Evolutionary conservation across 2,329 filamentous ascomycete species (phyloP).

Genomic region (Myriangium duriaei): DNA sequence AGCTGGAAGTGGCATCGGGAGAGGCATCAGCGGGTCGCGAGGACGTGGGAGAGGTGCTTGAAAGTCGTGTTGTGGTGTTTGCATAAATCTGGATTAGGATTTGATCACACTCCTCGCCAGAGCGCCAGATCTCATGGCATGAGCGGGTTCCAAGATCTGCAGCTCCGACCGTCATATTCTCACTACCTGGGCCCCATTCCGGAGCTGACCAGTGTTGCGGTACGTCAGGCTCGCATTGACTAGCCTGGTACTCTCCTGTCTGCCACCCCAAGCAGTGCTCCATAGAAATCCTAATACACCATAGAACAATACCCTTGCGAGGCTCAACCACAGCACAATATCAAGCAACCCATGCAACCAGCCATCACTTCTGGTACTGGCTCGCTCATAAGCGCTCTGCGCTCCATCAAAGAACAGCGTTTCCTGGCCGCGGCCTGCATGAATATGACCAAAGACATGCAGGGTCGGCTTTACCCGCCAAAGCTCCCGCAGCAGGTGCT

Average conservation of each 20-base stretch:
- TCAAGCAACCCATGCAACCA: conserved; percentile 27
- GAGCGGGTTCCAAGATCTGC: neutral
- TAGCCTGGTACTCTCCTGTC: conserved; percentile 32
- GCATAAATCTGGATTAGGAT: no score
- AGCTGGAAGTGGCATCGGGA: conserved; percentile 32
- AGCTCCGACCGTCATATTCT: conserved; percentile 15
- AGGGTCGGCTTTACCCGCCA: conserved; percentile 62
- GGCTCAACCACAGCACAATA: conserved; percentile 37
- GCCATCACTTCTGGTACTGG: conserved; percentile 34
- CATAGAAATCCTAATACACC: conserved; percentile 46
- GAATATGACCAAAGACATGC: conserved; percentile 78
- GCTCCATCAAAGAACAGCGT: conserved; percentile 61
- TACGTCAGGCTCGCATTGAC: conserved; percentile 49
- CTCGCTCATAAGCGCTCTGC: conserved; percentile 58
- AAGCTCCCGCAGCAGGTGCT: conserved; percentile 51
- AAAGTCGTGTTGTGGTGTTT: neutral
- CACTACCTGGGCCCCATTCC: conserved; percentile 32
- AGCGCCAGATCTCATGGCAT: neutral
- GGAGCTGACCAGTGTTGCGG: conserved; percentile 35
- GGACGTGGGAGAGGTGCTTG: conserved; percentile 20
- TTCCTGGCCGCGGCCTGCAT: conserved; percentile 60
- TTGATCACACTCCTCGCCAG: no score
- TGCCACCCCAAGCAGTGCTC: conserved; percentile 46
- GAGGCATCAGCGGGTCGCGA: conserved; percentile 25
- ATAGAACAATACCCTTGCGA: conserved; percentile 38